These are phyloP conservation scores for Hypericum perforatum DNA, from an alignment of 345 rosid genomes.

Conservation along the genomic window DNA sequence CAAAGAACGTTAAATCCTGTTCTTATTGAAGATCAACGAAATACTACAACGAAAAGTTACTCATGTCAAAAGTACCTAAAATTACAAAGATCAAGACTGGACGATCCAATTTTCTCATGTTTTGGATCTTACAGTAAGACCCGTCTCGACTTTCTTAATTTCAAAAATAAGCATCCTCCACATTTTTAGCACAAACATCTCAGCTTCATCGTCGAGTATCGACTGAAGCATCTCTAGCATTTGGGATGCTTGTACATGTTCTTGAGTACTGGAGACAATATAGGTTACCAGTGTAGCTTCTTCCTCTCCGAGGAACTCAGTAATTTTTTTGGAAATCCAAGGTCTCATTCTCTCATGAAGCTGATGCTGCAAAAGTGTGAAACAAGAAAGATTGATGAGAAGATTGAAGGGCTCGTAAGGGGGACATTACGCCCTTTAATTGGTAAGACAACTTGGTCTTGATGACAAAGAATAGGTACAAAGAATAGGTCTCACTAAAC, in stretches of 20 bases:
- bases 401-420: too few relatives aligned
- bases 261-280: conserved; percentile 72
- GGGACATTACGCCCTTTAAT: too few relatives aligned
- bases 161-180: conserved; percentile 99
- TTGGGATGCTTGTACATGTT: conserved; percentile 76
- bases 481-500: too few relatives aligned
- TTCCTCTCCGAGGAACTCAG: conserved; percentile 93
- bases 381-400: conserved; percentile 2
- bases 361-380: conserved; percentile 38
- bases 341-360: conserved; percentile 96
- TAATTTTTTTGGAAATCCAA: conserved; percentile 94
- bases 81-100: too few relatives aligned
- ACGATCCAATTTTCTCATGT: background rate
- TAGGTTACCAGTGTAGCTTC: conserved; percentile 81
- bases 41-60: too few relatives aligned
- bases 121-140: conserved; percentile 6
- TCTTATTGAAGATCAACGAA: too few relatives aligned
- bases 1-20: too few relatives aligned
- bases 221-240: conserved; percentile 87
- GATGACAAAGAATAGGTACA: too few relatives aligned
- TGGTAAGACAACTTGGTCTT: too few relatives aligned
- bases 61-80: too few relatives aligned
- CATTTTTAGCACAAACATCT: conserved; percentile 98
- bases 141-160: conserved; percentile 77
- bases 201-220: conserved; percentile 90